Evolutionary conservation across 352 stramenopile genomes (phyloP).

Genomic region (Phytophthora tentaculata): DNA sequence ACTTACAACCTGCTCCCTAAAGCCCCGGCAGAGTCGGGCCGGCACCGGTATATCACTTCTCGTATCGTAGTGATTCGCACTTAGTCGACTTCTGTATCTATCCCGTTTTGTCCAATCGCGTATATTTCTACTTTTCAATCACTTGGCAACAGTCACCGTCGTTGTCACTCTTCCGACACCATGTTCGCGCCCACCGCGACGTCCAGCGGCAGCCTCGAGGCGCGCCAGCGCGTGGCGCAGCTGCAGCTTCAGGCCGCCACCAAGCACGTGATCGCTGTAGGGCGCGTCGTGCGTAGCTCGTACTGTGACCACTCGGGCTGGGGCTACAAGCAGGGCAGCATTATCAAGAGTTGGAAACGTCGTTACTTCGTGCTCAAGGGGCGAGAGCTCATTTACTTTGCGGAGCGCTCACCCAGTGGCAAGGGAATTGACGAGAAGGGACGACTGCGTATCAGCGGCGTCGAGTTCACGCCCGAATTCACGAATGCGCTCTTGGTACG

Average conservation of each 20-base stretch:
- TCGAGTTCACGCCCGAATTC: constrained; percentile 76
- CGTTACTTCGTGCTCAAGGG: constrained; percentile 87
- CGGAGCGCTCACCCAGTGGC: constrained; percentile 65
- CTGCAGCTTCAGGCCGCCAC: constrained; percentile 46
- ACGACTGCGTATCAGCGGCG: constrained; percentile 53
- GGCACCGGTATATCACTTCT: neutral
- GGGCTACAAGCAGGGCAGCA: constrained; percentile 81
- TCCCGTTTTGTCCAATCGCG: neutral
- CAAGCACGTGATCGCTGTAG: constrained; percentile 52
- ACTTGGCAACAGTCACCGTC: neutral
- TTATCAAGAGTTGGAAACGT: constrained; percentile 86
- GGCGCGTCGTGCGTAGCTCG: constrained; percentile 54
- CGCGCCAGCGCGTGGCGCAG: constrained; percentile 37
- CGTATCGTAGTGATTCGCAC: neutral
- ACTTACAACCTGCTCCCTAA: too few species aligned
- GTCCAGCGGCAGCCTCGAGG: constrained; percentile 29
- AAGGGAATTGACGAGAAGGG: constrained; percentile 85
- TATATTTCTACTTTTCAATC: constrained; percentile 4
- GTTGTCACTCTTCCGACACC: constrained; percentile 7
- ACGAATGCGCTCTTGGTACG: constrained; percentile 65
- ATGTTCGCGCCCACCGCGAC: constrained; percentile 35
- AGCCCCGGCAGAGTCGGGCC: too few species aligned
- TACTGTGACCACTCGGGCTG: constrained; percentile 85
- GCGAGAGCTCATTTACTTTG: constrained; percentile 81
- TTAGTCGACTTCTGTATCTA: neutral